Evolutionary conservation across 1,139 yeast genomes (phyloP).

Genomic region (Protomyces gravidus): DNA sequence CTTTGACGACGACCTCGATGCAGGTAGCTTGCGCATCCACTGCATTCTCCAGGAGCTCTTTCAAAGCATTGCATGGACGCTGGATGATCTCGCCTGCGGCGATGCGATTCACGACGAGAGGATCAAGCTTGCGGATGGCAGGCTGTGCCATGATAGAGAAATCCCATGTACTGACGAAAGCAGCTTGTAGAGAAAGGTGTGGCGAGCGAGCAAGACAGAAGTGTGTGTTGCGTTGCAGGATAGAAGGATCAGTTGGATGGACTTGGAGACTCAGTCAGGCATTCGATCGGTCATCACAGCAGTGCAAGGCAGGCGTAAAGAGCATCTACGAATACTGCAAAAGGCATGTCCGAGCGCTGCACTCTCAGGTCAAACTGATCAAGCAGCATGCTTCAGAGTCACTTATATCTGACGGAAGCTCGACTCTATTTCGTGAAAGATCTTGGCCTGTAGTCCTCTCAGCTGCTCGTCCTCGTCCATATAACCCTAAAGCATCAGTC

Average conservation of each 20-base stretch:
- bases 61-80: conserved; percentile 82
- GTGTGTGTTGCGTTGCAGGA: background rate
- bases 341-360: no score
- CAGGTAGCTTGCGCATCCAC: conserved; percentile 66
- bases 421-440: no score
- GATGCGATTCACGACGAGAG: conserved; percentile 72
- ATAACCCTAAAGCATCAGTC: no score
- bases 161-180: conserved; percentile 4
- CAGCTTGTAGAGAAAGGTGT: background rate
- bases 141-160: conserved; percentile 26
- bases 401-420: no score
- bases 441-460: no score
- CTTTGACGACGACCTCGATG: conserved; percentile 62
- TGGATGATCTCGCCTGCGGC: conserved; percentile 98
- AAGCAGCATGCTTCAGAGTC: no score
- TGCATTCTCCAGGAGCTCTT: conserved; percentile 74
- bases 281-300: no score
- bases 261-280: no score
- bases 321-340: no score
- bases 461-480: background rate
- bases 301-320: no score
- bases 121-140: conserved; percentile 49
- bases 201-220: background rate
- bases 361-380: no score
- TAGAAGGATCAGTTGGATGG: no score